Conservation (phyloP, 345 rosid species). For the Sonneratia alba region DNA sequence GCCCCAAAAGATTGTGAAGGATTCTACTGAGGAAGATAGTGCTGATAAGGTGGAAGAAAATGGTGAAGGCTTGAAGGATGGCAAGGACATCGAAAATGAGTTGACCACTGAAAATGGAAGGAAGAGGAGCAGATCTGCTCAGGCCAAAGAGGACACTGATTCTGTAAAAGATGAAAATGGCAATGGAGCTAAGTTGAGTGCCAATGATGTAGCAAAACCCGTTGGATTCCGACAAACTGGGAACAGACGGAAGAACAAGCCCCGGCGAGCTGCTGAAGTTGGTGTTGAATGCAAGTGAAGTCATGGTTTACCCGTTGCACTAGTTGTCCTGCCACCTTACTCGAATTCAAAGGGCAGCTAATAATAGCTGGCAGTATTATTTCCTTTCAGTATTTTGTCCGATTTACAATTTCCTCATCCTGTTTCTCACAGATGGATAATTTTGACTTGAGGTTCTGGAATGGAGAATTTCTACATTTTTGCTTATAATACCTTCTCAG, state of each 20-base stretch:
- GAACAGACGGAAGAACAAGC: constrained; percentile 68
- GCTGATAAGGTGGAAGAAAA: constrained; percentile 32
- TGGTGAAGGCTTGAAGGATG: constrained; percentile 26
- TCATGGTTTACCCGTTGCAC: constrained; percentile 7
- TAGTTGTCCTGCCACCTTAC: constrained; percentile 1
- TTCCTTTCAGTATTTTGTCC: constrained; percentile 2
- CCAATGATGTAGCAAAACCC: constrained; percentile 30
- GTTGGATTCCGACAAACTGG: constrained; percentile 50
- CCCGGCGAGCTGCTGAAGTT: constrained; percentile 75
- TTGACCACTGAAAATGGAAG: constrained; percentile 31
- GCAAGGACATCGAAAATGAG: constrained; percentile 29
- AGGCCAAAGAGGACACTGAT: constrained; percentile 24
- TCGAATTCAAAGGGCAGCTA: not conserved
- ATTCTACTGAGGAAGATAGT: constrained; percentile 32
- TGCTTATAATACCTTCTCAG: not conserved
- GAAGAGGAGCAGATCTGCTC: constrained; percentile 45
- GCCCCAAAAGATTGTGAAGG: constrained; percentile 49
- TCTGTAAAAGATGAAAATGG: constrained; percentile 40
- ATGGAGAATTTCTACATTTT: constrained; percentile 7
- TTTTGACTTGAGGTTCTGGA: constrained; percentile 13
- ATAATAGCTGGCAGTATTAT: constrained; percentile 1
- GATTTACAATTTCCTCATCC: not conserved
- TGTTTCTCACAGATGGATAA: constrained; percentile 8
- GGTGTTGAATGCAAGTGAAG: constrained; percentile 55
- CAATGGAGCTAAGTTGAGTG: constrained; percentile 28